phyloP scores from a whole-genome alignment of 2,329 filamentous ascomycete genomes.

The Epichloe scottii region DNA sequence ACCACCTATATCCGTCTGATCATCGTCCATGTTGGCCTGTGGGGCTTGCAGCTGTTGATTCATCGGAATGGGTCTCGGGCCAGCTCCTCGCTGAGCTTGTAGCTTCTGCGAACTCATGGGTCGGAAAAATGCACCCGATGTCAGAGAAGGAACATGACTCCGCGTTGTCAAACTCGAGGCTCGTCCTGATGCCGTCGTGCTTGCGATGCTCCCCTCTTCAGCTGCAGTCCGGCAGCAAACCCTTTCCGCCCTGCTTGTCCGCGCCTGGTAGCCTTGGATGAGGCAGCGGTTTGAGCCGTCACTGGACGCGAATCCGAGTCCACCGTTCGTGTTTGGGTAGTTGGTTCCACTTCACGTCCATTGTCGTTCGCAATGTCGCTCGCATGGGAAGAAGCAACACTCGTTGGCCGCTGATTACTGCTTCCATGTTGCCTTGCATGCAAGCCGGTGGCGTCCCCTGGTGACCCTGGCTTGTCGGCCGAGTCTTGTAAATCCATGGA shows the following conservation, averaged over 20 bases:
- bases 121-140: slow-evolving; percentile 83
- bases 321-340: slow-evolving; percentile 23
- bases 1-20: slow-evolving; percentile 32
- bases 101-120: slow-evolving; percentile 95
- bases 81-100: slow-evolving; percentile 70
- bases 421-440: slow-evolving; percentile 19
- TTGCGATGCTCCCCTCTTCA: slow-evolving; percentile 31
- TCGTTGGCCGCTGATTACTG: slow-evolving; percentile 39
- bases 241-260: slow-evolving; percentile 44
- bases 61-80: slow-evolving; percentile 30
- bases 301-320: slow-evolving; percentile 39
- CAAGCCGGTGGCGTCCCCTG: slow-evolving; percentile 27
- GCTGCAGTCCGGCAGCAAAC: slow-evolving; percentile 27
- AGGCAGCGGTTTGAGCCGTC: slow-evolving; percentile 38
- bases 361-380: slow-evolving; percentile 51
- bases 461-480: slow-evolving; percentile 22
- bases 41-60: slow-evolving; percentile 22
- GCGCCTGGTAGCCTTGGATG: slow-evolving; percentile 34
- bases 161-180: slow-evolving; percentile 53
- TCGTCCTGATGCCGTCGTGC: slow-evolving; percentile 36
- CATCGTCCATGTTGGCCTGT: slow-evolving; percentile 23
- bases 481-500: slow-evolving; percentile 26
- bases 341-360: slow-evolving; percentile 28
- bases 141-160: slow-evolving; percentile 81
- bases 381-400: slow-evolving; percentile 61